Conservation (phyloP, 2,329 filamentous ascomycete species). For the Pyricularia grisea region DNA sequence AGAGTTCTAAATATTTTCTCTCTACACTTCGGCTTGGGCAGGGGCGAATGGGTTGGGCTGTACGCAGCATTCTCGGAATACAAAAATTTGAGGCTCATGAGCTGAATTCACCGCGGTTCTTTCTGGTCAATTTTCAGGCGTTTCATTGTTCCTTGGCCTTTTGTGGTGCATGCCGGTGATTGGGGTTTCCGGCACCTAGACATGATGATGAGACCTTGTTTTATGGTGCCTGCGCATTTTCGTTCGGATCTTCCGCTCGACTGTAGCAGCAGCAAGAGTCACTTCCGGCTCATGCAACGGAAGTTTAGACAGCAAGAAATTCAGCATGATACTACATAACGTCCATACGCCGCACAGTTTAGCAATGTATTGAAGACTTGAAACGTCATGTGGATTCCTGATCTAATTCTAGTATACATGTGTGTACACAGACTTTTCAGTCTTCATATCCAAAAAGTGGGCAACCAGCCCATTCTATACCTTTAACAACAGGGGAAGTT, state of each 20-base stretch:
- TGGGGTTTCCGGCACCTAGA: neutral
- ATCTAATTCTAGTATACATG: neutral
- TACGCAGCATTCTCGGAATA: conserved; percentile 20
- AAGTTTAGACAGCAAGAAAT: neutral
- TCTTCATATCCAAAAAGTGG: neutral
- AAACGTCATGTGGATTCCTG: neutral
- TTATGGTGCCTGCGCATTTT: neutral
- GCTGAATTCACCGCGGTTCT: conserved; percentile 10
- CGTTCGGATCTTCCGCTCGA: neutral
- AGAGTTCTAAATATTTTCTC: conserved; percentile 22
- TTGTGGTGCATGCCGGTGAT: conserved; percentile 2
- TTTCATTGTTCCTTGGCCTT: conserved; percentile 3
- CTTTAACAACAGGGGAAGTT: neutral
- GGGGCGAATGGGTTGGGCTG: conserved; percentile 25
- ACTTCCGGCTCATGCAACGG: neutral
- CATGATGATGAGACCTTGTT: neutral
- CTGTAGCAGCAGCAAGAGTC: neutral
- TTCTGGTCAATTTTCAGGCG: conserved; percentile 4
- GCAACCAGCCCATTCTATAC: neutral
- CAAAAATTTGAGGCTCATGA: conserved; percentile 13
- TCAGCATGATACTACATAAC: neutral
- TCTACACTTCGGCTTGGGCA: conserved; percentile 19
- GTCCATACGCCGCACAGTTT: neutral
- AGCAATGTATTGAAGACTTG: neutral
- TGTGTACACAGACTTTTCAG: neutral